phyloP scores from a whole-genome alignment of 192 early-diverging fungal species.

The Anaeromyces robustus region DNA sequence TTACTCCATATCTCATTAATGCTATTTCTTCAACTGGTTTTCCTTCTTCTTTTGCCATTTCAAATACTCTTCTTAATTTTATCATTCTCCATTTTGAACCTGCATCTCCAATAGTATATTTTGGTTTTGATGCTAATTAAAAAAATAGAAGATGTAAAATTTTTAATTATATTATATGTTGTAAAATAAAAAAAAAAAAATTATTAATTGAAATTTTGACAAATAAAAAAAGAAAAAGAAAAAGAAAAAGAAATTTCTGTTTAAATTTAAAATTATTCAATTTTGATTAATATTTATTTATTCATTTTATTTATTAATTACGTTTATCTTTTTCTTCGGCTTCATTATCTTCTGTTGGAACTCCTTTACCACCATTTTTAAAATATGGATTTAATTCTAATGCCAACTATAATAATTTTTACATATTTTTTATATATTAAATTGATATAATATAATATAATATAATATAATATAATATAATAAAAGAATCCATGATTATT shows the following conservation, averaged over 20 bases:
- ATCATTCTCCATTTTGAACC: conserved; percentile 66
- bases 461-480: too few species aligned
- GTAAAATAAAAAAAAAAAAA: too few species aligned
- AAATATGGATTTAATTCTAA: conserved; percentile 12
- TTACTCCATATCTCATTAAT: conserved; percentile 54
- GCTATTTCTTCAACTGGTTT: conserved; percentile 45
- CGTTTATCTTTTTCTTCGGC: conserved; percentile 2
- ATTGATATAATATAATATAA: too few species aligned
- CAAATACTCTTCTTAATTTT: conserved; percentile 47
- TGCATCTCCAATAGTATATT: conserved; percentile 27
- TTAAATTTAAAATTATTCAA: too few species aligned
- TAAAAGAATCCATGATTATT: too few species aligned
- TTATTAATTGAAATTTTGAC: too few species aligned
- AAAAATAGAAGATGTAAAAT: too few species aligned
- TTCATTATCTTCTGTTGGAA: neutral
- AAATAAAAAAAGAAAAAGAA: too few species aligned
- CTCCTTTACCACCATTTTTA: conserved; percentile 12
- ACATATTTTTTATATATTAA: too few species aligned
- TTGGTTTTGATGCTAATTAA: conserved; percentile 14
- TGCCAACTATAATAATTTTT: neutral
- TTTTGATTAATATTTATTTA: neutral
- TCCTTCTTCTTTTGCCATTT: conserved; percentile 51
- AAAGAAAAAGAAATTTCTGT: too few species aligned
- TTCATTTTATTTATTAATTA: conserved; percentile 1
- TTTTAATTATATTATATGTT: too few species aligned